A percentile compares a stretch with the other conserved stretches of the same genome.
phyloP scores from a whole-genome alignment of 768 basidiomycete genomes.

The Agaricus sinodeliciosus region DNA sequence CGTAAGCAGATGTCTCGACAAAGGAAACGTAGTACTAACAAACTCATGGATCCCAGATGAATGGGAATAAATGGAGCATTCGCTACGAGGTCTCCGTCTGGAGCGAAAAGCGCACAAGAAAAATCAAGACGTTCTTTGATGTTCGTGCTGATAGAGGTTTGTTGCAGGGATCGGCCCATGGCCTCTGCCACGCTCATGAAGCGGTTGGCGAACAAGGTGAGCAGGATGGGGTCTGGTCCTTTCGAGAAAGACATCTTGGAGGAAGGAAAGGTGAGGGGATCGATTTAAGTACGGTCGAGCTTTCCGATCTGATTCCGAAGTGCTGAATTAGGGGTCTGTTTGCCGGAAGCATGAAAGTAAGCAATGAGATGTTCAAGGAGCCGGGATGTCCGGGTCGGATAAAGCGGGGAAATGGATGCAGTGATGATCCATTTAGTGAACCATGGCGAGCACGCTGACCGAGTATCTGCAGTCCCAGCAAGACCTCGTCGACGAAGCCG shows the following conservation, averaged over 20 bases:
- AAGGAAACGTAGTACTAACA: constrained; percentile 41
- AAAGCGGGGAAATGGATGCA: no score
- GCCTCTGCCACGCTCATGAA: constrained; percentile 98
- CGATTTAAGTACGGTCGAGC: not conserved
- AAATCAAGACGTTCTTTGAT: constrained; percentile 96
- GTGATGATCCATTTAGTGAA: no score
- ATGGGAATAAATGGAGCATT: constrained; percentile 92
- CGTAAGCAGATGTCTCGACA: not conserved
- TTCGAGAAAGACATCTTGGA: constrained; percentile 13
- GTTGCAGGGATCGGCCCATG: constrained; percentile 86
- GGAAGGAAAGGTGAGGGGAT: not conserved
- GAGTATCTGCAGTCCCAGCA: constrained; percentile 44
- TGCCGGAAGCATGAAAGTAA: not conserved
- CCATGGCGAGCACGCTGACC: constrained; percentile 31
- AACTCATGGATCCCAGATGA: constrained; percentile 85
- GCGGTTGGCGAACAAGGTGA: constrained; percentile 91
- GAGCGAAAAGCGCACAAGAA: constrained; percentile 90
- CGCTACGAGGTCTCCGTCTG: constrained; percentile 91
- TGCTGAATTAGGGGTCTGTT: not conserved
- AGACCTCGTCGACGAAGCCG: constrained; percentile 43
- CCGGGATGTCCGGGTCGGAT: constrained; percentile 1
- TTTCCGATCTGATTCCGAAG: constrained; percentile 9
- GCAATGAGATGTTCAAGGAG: no score
- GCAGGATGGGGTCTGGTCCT: constrained; percentile 76
- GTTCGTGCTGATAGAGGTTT: constrained; percentile 89